Conservation (phyloP, 352 stramenopile genomes). For the Phytophthora vignae region DNA sequence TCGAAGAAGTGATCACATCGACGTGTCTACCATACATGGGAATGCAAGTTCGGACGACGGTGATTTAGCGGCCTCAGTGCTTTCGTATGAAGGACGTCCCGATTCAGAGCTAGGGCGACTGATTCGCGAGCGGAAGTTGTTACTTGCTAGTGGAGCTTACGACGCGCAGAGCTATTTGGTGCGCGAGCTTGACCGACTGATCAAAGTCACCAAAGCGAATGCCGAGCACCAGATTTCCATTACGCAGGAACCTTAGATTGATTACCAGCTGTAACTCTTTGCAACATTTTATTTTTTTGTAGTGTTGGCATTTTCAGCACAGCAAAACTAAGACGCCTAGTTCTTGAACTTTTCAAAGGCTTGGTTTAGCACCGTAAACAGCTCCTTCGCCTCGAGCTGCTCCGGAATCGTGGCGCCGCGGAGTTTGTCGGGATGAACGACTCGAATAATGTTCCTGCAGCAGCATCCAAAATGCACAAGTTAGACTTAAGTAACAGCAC, state of each 20-base stretch:
- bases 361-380: conserved; percentile 90
- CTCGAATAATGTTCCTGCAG: conserved; percentile 82
- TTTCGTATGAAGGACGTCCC: conserved; percentile 1
- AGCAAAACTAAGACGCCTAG: conserved; percentile 27
- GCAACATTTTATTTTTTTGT: conserved; percentile 22
- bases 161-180: conserved; percentile 71
- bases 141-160: conserved; percentile 72
- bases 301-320: neutral
- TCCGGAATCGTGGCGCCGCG: conserved; percentile 77
- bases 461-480: neutral
- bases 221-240: conserved; percentile 21
- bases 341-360: conserved; percentile 90
- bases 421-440: conserved; percentile 91
- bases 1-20: neutral
- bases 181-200: conserved; percentile 70
- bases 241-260: neutral
- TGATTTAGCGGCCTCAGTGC: neutral
- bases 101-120: conserved; percentile 56
- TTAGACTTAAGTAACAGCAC: neutral
- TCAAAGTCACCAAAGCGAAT: conserved; percentile 41
- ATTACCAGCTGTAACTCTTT: too few relatives aligned
- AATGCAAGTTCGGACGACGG: conserved; percentile 1
- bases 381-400: conserved; percentile 84
- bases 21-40: neutral
- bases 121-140: conserved; percentile 56